Percentiles rank a stretch among this genome's conserved stretches.
Conservation (phyloP, 495 filamentous ascomycete genomes). For the Aspergillus sclerotiicarbonarius region DNA sequence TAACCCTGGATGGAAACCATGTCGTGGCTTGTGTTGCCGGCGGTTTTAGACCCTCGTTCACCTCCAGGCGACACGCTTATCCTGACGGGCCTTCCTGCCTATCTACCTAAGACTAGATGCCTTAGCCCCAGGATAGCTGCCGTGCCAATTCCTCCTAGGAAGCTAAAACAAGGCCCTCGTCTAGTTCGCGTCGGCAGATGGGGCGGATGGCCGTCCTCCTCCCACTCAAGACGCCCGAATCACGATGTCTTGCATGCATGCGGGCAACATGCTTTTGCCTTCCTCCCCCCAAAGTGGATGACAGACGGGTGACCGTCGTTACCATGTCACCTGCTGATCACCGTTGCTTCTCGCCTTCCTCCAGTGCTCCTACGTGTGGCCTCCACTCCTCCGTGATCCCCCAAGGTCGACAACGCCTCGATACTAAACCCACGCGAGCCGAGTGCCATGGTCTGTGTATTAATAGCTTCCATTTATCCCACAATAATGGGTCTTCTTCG, state of each 20-base stretch:
- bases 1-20: not conserved
- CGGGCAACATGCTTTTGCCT: conserved; percentile 12
- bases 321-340: conserved; percentile 9
- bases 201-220: conserved; percentile 8
- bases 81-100: conserved; percentile 1
- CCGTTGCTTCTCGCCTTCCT: conserved; percentile 11
- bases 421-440: not conserved
- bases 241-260: conserved; percentile 25
- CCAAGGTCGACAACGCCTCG: no score
- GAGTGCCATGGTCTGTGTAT: not conserved
- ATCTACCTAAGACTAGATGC: not conserved
- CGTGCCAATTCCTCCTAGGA: not conserved
- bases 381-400: not conserved
- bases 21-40: not conserved
- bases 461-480: not conserved
- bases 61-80: not conserved
- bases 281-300: conserved; percentile 1
- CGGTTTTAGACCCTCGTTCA: conserved; percentile 1
- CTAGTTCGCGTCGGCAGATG: conserved; percentile 12
- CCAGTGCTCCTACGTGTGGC: not conserved
- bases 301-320: conserved; percentile 1
- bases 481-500: not conserved
- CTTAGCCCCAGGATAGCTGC: not conserved
- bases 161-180: conserved; percentile 14
- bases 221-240: conserved; percentile 12